These are phyloP conservation scores for Strobilomyces dryophilus DNA, from an alignment of 768 basidiomycete genomes.

Conservation along the genomic window DNA sequence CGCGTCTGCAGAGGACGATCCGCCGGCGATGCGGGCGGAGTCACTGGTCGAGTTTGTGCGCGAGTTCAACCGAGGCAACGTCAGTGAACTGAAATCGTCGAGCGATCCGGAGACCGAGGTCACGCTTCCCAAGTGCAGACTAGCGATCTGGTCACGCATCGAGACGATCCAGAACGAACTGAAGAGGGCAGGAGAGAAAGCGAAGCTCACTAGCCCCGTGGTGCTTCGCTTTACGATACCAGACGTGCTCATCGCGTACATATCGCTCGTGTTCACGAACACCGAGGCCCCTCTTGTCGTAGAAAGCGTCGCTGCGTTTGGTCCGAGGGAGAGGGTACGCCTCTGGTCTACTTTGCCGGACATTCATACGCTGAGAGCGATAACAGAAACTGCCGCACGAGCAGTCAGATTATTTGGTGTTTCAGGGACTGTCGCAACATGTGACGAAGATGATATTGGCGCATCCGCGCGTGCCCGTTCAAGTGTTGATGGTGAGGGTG, in stretches of 20 bases:
- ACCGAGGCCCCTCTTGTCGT: constrained; percentile 41
- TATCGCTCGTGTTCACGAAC: constrained; percentile 43
- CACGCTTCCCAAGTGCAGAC: constrained; percentile 26
- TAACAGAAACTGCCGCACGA: constrained; percentile 64
- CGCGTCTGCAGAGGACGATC: constrained; percentile 35
- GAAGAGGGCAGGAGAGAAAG: not conserved
- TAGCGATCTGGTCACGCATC: constrained; percentile 55
- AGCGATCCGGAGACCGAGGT: not conserved
- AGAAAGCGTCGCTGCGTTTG: constrained; percentile 67
- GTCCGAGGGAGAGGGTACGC: constrained; percentile 64
- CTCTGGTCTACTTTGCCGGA: not conserved
- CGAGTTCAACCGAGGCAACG: constrained; percentile 44
- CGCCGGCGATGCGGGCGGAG: constrained; percentile 38
- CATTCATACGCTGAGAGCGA: not conserved
- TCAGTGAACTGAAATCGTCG: constrained; percentile 10
- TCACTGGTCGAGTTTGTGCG: constrained; percentile 52
- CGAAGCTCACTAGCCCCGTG: constrained; percentile 24
- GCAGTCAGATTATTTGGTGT: constrained; percentile 64
- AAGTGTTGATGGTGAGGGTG: constrained; percentile 43
- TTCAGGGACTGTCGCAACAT: constrained; percentile 63
- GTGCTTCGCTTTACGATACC: constrained; percentile 57
- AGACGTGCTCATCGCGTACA: constrained; percentile 64
- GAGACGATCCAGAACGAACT: constrained; percentile 10
- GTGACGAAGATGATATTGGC: constrained; percentile 55
- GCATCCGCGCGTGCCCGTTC: constrained; percentile 50